These are phyloP conservation scores for Reticulascus tulasneorum DNA, from an alignment of 2,329 filamentous ascomycete genomes.

Conservation along the genomic window DNA sequence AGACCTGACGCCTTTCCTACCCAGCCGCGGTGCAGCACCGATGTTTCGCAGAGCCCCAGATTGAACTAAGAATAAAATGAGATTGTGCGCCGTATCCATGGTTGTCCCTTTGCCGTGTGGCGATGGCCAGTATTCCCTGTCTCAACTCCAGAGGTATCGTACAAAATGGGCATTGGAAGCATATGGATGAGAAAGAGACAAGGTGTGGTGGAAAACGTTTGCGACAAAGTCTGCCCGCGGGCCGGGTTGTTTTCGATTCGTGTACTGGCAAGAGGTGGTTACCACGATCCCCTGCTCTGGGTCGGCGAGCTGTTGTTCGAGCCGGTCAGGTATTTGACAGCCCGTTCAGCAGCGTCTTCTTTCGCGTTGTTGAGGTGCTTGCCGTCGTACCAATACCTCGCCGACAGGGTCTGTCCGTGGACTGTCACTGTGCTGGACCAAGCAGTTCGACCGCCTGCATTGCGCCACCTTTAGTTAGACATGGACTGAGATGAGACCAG, in stretches of 20 bases:
- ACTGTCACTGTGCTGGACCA: constrained; percentile 84
- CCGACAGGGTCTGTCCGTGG: constrained; percentile 59
- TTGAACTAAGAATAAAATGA: constrained; percentile 11
- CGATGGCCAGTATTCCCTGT: constrained; percentile 10
- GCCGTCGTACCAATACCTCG: constrained; percentile 88
- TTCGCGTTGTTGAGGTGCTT: constrained; percentile 81
- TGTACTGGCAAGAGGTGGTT: neutral
- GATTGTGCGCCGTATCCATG: constrained; percentile 13
- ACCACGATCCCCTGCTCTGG: constrained; percentile 17
- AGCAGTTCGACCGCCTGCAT: constrained; percentile 76
- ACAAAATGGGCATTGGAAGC: constrained; percentile 10
- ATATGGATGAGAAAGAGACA: constrained; percentile 2
- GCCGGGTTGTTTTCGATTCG: neutral
- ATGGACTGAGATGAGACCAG: neutral
- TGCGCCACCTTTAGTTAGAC: constrained; percentile 3
- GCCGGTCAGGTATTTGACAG: constrained; percentile 54
- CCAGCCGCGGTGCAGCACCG: constrained; percentile 3
- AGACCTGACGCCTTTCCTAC: neutral
- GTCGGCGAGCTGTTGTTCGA: constrained; percentile 37
- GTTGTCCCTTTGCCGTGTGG: constrained; percentile 13
- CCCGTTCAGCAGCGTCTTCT: constrained; percentile 87
- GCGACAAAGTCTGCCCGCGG: constrained; percentile 2
- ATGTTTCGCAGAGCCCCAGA: neutral
- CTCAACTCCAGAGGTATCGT: constrained; percentile 15
- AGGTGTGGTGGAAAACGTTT: neutral